Percentiles rank a stretch among this genome's conserved stretches.
These are phyloP conservation scores for Ciborinia camelliae DNA, from an alignment of 2,329 filamentous ascomycete species.

Conservation along the genomic window DNA sequence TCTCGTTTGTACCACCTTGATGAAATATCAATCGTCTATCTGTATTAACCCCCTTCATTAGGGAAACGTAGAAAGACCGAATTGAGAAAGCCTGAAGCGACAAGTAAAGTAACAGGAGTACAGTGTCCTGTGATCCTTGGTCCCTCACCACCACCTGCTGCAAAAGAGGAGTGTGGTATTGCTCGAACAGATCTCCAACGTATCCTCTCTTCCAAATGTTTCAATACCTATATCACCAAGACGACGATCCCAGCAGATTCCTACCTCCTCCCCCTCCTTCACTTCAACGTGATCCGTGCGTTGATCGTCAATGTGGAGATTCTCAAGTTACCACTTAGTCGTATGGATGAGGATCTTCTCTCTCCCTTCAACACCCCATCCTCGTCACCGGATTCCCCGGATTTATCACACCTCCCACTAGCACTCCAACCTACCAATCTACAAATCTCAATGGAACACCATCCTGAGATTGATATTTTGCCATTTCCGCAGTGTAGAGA, in stretches of 20 bases:
- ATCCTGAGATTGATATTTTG: constrained; percentile 42
- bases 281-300: constrained; percentile 42
- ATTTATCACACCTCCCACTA: constrained; percentile 20
- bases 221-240: constrained; percentile 14
- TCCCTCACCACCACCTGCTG: not conserved
- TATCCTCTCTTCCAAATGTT: constrained; percentile 5
- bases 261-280: constrained; percentile 38
- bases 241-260: constrained; percentile 26
- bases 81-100: not conserved
- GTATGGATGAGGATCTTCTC: constrained; percentile 24
- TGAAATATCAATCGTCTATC: too few relatives aligned
- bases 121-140: not conserved
- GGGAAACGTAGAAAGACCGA: constrained; percentile 7
- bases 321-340: constrained; percentile 28
- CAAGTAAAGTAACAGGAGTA: not conserved
- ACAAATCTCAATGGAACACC: constrained; percentile 41
- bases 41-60: not conserved
- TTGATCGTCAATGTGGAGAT: constrained; percentile 38
- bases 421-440: constrained; percentile 40
- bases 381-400: not conserved
- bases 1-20: constrained; percentile 27
- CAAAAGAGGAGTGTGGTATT: constrained; percentile 11
- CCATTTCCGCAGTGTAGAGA: constrained; percentile 42
- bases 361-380: constrained; percentile 24
- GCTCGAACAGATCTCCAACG: constrained; percentile 1